Evolutionary conservation across 495 filamentous ascomycete genomes (phyloP).

Genomic region (Amniculicola lignicola): DNA sequence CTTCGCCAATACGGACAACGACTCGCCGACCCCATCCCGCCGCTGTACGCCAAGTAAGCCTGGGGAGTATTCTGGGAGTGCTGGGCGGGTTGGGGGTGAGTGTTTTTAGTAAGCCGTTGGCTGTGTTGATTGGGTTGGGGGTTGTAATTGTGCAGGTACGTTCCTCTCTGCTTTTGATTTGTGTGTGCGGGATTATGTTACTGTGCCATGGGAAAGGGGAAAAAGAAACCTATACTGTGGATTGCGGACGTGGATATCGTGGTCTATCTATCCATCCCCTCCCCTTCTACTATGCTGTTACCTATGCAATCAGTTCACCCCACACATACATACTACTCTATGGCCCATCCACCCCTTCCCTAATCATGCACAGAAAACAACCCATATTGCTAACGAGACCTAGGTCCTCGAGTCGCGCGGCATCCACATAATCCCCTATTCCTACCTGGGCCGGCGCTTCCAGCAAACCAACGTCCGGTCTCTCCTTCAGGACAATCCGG

Average conservation of each 20-base stretch:
- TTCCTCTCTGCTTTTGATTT: conserved; percentile 11
- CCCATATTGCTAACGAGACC: conserved; percentile 1
- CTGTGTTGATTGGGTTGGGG: conserved; percentile 66
- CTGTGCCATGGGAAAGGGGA: too few species aligned
- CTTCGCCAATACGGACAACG: not conserved
- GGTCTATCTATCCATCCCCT: too few species aligned
- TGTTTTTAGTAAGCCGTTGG: conserved; percentile 71
- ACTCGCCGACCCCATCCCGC: conserved; percentile 44
- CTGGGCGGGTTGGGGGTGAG: conserved; percentile 66
- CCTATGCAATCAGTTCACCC: too few species aligned
- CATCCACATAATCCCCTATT: conserved; percentile 65
- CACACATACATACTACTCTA: too few species aligned
- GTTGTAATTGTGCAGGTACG: conserved; percentile 69
- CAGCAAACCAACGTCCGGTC: conserved; percentile 56
- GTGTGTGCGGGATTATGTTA: not conserved
- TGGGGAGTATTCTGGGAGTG: conserved; percentile 68
- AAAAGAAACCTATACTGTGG: too few species aligned
- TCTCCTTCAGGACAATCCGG: conserved; percentile 62
- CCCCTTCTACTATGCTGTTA: too few species aligned
- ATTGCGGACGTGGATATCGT: too few species aligned
- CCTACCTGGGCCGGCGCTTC: conserved; percentile 57
- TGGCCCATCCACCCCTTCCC: too few species aligned
- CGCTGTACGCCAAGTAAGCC: conserved; percentile 63
- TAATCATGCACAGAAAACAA: too few species aligned
- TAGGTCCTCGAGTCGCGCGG: conserved; percentile 71